Conservation (phyloP, 257 asterid genomes). For the Coffea canephora region DNA sequence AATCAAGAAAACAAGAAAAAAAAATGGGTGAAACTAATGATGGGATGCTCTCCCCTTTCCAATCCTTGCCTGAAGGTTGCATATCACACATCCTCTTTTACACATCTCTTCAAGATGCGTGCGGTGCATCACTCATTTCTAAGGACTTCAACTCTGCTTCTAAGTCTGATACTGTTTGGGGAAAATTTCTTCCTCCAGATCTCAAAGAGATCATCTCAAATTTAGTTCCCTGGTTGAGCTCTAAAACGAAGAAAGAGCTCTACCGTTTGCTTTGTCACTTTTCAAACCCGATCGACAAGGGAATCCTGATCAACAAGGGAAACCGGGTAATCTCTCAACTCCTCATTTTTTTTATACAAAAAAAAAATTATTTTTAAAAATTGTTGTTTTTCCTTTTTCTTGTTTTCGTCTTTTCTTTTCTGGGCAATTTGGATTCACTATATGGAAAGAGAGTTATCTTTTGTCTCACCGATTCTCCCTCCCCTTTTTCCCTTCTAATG, state of each 20-base stretch:
- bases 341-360: background rate
- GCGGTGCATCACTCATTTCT: conserved; percentile 37
- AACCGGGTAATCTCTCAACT: conserved; percentile 24
- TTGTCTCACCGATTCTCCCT: too few relatives aligned
- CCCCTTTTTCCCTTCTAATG: too few relatives aligned
- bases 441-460: background rate
- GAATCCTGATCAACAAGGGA: conserved; percentile 33
- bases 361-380: too few relatives aligned
- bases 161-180: conserved; percentile 24
- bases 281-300: background rate
- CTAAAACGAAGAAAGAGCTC: conserved; percentile 32
- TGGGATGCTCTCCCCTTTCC: background rate
- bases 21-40: too few relatives aligned
- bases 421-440: too few relatives aligned
- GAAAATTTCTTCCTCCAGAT: conserved; percentile 38
- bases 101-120: conserved; percentile 47
- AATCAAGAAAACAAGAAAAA: too few relatives aligned
- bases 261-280: conserved; percentile 32
- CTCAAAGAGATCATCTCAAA: conserved; percentile 23
- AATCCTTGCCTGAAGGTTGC: conserved; percentile 45
- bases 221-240: conserved; percentile 26
- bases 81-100: conserved; percentile 42
- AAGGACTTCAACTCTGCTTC: conserved; percentile 38
- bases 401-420: too few relatives aligned
- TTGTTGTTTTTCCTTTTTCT: too few relatives aligned